phyloP scores from a whole-genome alignment of 2,329 filamentous ascomycete genomes.

The Geosmithia flava region DNA sequence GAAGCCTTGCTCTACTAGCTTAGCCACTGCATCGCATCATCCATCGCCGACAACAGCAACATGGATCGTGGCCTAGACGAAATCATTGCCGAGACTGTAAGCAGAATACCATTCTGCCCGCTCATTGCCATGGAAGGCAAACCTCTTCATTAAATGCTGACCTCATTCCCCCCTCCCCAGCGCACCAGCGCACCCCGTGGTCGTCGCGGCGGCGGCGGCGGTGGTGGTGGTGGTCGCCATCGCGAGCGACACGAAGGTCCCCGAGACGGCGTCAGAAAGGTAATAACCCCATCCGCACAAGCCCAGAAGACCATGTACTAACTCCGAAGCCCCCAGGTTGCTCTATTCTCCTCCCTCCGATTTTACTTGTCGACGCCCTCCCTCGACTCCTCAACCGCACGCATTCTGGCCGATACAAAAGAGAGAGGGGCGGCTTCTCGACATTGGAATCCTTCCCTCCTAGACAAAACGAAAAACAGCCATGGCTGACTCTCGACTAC shows the following conservation, averaged over 20 bases:
- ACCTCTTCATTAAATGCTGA: neutral
- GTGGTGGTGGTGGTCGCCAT: conserved; percentile 17
- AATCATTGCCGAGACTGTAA: conserved; percentile 39
- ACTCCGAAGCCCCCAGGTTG: conserved; percentile 18
- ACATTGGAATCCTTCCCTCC: conserved; percentile 11
- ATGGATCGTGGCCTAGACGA: conserved; percentile 46
- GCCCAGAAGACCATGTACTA: neutral
- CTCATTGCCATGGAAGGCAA: neutral
- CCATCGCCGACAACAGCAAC: conserved; percentile 12
- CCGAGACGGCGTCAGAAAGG: conserved; percentile 87
- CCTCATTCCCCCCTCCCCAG: conserved; percentile 7
- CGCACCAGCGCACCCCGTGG: conserved; percentile 18
- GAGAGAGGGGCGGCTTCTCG: conserved; percentile 10
- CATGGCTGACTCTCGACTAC: conserved; percentile 20
- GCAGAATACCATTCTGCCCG: conserved; percentile 1
- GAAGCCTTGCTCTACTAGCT: neutral
- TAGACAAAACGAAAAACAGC: neutral
- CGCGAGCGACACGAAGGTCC: conserved; percentile 38
- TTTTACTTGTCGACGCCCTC: conserved; percentile 1
- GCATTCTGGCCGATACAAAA: conserved; percentile 15
- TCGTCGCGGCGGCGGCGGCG: conserved; percentile 15
- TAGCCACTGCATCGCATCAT: neutral
- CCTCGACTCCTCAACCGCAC: conserved; percentile 7
- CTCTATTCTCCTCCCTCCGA: conserved; percentile 15
- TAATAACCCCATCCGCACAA: conserved; percentile 16